phyloP scores from a whole-genome alignment of 2,329 filamentous ascomycete species.

The Setomelanomma holmii region DNA sequence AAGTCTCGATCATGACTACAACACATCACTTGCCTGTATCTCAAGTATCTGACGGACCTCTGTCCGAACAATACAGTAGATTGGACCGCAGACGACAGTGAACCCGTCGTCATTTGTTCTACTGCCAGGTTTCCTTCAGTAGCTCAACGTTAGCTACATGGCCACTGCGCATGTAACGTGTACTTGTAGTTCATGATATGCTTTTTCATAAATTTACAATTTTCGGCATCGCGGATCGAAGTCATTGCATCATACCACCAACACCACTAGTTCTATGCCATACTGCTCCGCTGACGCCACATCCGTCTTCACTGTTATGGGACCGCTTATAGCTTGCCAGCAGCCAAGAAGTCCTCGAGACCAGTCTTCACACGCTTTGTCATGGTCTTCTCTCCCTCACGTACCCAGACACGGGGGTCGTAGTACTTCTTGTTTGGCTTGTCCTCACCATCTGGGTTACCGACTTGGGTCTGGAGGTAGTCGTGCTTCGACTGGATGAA shows the following conservation, averaged over 20 bases:
- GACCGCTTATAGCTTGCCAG: conserved; percentile 70
- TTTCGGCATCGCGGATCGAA: background rate
- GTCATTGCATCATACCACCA: background rate
- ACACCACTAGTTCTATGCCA: conserved; percentile 14
- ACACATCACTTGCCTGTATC: no score
- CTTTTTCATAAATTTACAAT: conserved; percentile 12
- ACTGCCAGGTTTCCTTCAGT: background rate
- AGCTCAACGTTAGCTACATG: background rate
- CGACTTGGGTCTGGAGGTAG: conserved; percentile 84
- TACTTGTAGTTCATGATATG: no score
- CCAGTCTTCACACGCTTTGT: conserved; percentile 73
- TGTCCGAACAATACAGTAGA: background rate
- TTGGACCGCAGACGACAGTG: background rate
- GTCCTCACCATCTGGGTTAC: conserved; percentile 93
- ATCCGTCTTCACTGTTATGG: background rate
- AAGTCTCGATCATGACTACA: no score
- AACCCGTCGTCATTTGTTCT: background rate
- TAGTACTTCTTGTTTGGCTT: conserved; percentile 97
- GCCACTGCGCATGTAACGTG: no score
- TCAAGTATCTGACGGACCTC: background rate
- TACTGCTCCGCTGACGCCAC: conserved; percentile 23
- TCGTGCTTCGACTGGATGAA: conserved; percentile 90
- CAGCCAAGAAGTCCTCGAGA: conserved; percentile 90
- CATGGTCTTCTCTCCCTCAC: conserved; percentile 98
- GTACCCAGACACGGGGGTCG: conserved; percentile 90